Evolutionary conservation across 495 filamentous ascomycete species (phyloP).

Genomic region (Aspergillus nidulans): DNA sequence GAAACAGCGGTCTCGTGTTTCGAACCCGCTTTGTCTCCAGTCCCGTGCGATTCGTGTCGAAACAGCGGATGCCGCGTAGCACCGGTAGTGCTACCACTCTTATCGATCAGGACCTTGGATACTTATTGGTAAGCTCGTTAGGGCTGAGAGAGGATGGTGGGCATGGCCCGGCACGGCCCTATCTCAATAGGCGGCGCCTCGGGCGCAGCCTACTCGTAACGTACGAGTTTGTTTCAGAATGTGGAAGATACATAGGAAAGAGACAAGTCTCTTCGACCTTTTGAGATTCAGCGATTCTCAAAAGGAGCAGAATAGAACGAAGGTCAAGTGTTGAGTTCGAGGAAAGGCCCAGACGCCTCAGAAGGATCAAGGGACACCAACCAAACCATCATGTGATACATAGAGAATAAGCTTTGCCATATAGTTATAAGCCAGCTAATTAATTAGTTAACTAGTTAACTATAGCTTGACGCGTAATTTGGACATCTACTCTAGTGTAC

Average conservation of each 20-base stretch:
- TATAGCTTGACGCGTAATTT: too few relatives aligned
- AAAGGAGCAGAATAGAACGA: not conserved
- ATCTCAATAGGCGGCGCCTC: not conserved
- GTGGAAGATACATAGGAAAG: not conserved
- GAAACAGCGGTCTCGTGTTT: not conserved
- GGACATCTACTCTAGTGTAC: too few relatives aligned
- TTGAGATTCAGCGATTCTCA: not conserved
- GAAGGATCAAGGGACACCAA: not conserved
- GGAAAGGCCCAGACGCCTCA: not conserved
- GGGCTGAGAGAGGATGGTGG: not conserved
- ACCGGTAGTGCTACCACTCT: not conserved
- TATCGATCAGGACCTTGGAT: not conserved
- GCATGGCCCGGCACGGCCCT: not conserved
- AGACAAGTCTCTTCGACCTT: not conserved
- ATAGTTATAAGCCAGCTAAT: not conserved
- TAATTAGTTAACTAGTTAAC: too few relatives aligned
- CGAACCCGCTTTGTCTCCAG: not conserved
- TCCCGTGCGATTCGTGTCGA: not conserved
- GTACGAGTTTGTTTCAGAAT: not conserved
- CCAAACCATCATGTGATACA: not conserved
- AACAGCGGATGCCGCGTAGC: not conserved
- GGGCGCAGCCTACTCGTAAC: not conserved
- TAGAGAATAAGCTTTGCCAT: not conserved
- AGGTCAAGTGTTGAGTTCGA: not conserved
- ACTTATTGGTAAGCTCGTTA: slow-evolving; percentile 5